Base-by-base conservation (phyloP, 495 filamentous ascomycete species). In the Lasiosphaeris hirsuta region DNA sequence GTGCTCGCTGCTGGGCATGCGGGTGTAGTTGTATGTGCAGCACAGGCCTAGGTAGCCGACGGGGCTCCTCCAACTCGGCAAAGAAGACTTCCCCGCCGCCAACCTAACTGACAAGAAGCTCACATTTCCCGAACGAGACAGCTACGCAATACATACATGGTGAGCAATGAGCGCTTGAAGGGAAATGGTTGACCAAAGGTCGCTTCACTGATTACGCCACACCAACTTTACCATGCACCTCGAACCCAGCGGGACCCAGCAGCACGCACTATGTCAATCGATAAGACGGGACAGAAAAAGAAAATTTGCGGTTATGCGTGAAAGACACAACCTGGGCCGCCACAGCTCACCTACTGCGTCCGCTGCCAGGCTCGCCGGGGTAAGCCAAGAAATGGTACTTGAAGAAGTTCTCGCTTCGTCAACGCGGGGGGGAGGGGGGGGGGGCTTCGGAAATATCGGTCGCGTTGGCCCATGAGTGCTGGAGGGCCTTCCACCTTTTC, bases 381-480 rank as follows among this genome's bases (percentile, higher is more conserved):
- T 35, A 38, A 30, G 34, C 39, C 38, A 43, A 43, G 40, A 30
- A 1, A 18, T 23, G 38, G 43, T 43, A 40, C 14, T 54, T 42
- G 38, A 42, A 43, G 39, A 18, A 41, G 53, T 55, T 55, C 41
- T 45, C 36, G 51, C 44, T 42, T 44, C 40, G 19, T 42, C 44
- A 36, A 57, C 54, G 46, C 54, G 54, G 54, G 54, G n/a, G n/a
- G n/a, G n/a, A n/a, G n/a, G n/a, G n/a, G n/a, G n/a, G n/a, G n/a
- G n/a, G 54, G 54, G 42, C 54, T 23, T 34, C 54, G 54, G 54
- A 57, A 57, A 57, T 57, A 57, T 50, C 54, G 46, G 54, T 48
- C 49, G 36, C 44, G 44, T 13, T 30, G 18, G n/a, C 46, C 44
- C 35, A 48, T 41, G 42, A 17, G 19, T 17, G n/a, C 53, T 42